phyloP scores from a whole-genome alignment of 352 stramenopile species.

The Phytophthora chlamydospora region DNA sequence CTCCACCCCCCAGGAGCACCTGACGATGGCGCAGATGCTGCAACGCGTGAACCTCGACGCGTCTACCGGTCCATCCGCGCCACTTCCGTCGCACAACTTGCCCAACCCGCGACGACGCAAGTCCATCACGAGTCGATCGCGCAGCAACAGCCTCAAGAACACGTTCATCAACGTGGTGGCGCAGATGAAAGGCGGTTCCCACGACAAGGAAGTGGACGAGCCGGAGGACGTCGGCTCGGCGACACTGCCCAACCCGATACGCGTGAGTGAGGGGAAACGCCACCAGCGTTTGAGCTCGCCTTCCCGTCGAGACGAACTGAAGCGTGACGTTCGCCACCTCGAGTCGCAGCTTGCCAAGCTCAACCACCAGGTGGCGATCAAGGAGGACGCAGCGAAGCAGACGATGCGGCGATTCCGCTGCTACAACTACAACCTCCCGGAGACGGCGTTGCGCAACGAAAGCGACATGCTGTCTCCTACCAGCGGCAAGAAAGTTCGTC shows the following conservation, averaged over 20 bases:
- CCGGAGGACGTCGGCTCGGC: conserved; percentile 35
- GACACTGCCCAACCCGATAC: conserved; percentile 39
- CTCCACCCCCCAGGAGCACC: conserved; percentile 31
- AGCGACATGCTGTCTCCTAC: conserved; percentile 55
- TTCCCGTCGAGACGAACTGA: conserved; percentile 58
- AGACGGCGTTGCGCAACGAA: conserved; percentile 53
- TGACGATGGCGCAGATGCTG: conserved; percentile 46
- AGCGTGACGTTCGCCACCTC: conserved; percentile 58
- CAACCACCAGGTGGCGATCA: conserved; percentile 66
- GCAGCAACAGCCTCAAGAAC: conserved; percentile 76
- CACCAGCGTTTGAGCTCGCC: conserved; percentile 33
- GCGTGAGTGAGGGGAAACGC: conserved; percentile 29
- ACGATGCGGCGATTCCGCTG: conserved; percentile 71
- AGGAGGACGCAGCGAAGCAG: conserved; percentile 64
- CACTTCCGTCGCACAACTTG: conserved; percentile 36
- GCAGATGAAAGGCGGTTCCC: conserved; percentile 49
- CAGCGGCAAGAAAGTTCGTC: conserved; percentile 29
- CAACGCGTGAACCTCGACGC: conserved; percentile 33
- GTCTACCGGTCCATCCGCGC: conserved; percentile 2
- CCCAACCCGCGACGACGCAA: conserved; percentile 56
- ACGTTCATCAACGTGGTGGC: conserved; percentile 69
- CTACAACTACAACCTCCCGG: conserved; percentile 86
- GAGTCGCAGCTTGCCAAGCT: conserved; percentile 69
- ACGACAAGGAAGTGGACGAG: conserved; percentile 44
- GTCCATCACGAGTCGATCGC: conserved; percentile 59